These are phyloP conservation scores for Talaromyces sp. DNA, from an alignment of 2,329 filamentous ascomycete genomes.

Conservation along the genomic window DNA sequence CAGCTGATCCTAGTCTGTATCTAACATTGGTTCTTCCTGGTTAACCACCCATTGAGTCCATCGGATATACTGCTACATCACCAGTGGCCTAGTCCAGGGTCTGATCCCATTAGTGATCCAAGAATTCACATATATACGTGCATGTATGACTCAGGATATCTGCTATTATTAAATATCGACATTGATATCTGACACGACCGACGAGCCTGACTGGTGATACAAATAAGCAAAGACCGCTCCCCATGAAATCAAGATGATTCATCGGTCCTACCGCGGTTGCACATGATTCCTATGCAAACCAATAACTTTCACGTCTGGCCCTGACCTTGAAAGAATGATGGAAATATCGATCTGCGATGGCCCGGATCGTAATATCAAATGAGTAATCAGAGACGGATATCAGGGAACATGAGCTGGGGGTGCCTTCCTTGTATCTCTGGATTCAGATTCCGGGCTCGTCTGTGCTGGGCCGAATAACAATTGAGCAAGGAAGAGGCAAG, in stretches of 20 bases:
- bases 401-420: neutral
- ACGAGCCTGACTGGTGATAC: neutral
- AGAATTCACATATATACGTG: neutral
- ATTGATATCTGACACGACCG: neutral
- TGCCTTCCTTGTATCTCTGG: neutral
- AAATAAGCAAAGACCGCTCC: conserved; percentile 2
- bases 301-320: neutral
- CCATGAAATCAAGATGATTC: conserved; percentile 3
- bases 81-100: neutral
- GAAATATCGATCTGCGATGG: neutral
- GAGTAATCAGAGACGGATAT: neutral
- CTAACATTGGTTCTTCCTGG: neutral
- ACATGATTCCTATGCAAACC: neutral
- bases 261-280: conserved; percentile 9
- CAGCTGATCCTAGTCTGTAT: neutral
- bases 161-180: neutral
- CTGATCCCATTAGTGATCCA: neutral
- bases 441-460: no score
- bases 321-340: neutral
- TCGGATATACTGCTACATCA: neutral
- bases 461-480: neutral
- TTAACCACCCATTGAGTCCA: neutral
- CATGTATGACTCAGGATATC: neutral
- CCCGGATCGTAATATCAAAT: neutral
- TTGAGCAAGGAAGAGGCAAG: neutral